Conservation (phyloP, 2,329 filamentous ascomycete genomes). For the Hysterium pulicare region DNA sequence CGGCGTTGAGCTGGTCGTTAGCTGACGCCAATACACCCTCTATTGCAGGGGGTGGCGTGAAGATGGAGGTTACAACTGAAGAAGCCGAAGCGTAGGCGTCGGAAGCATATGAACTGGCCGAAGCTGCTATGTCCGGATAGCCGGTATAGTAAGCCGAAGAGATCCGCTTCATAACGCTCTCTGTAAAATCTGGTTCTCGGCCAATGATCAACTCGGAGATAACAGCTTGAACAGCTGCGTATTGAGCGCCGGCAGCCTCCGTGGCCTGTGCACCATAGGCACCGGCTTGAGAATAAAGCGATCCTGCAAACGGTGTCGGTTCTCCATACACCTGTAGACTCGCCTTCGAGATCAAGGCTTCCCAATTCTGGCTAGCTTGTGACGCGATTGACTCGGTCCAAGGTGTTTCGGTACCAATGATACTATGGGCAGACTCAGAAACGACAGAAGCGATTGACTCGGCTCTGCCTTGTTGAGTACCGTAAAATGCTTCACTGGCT, state of each 20-base stretch:
- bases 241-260: constrained; percentile 60
- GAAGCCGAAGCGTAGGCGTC: constrained; percentile 48
- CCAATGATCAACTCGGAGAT: constrained; percentile 74
- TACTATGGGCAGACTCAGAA: constrained; percentile 45
- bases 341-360: constrained; percentile 60
- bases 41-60: constrained; percentile 56
- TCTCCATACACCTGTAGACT: constrained; percentile 69
- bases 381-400: constrained; percentile 54
- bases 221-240: constrained; percentile 66
- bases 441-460: constrained; percentile 38
- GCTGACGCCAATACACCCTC: constrained; percentile 58
- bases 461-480: constrained; percentile 36
- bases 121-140: constrained; percentile 53
- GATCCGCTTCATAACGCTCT: constrained; percentile 72
- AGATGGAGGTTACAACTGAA: constrained; percentile 47
- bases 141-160: constrained; percentile 70
- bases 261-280: constrained; percentile 62
- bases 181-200: constrained; percentile 76
- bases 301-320: constrained; percentile 51
- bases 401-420: constrained; percentile 48
- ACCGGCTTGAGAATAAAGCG: constrained; percentile 51
- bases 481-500: constrained; percentile 45
- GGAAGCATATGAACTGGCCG: constrained; percentile 52
- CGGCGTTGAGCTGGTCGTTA: constrained; percentile 54
- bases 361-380: constrained; percentile 61